A percentile compares a stretch with the other conserved stretches of the same genome.
Conservation (phyloP, 352 stramenopile species). For the Phytophthora constricta region DNA sequence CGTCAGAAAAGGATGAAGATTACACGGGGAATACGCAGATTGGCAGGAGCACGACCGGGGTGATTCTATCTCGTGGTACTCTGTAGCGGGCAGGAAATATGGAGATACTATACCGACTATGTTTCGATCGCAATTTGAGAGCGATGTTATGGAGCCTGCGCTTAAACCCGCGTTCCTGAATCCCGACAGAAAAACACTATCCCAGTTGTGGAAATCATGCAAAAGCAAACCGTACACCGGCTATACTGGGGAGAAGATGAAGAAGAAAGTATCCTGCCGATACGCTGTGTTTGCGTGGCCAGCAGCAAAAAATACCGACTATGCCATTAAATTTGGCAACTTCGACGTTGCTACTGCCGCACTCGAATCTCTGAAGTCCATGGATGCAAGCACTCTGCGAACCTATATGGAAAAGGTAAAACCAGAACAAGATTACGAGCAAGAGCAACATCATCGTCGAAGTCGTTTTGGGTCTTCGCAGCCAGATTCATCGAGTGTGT, state of each 20-base stretch:
- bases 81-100: conserved; percentile 1
- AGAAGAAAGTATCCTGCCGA: conserved; percentile 2
- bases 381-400: conserved; percentile 1
- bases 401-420: conserved; percentile 13
- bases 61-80: conserved; percentile 22
- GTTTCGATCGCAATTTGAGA: neutral
- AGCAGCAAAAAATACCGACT: conserved; percentile 7
- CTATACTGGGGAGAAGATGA: conserved; percentile 19
- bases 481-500: no score
- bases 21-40: neutral
- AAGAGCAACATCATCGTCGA: neutral
- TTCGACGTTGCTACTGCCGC: conserved; percentile 6
- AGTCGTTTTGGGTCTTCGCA: no score
- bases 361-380: neutral
- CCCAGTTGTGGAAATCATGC: conserved; percentile 11
- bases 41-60: conserved; percentile 13
- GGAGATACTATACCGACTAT: conserved; percentile 1
- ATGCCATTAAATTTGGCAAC: conserved; percentile 10
- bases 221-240: conserved; percentile 10
- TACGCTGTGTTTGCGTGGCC: conserved; percentile 29
- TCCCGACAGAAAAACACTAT: conserved; percentile 7
- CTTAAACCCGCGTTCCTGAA: conserved; percentile 14
- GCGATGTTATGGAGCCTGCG: neutral
- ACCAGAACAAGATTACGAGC: neutral
- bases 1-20: neutral